Base-by-base conservation (phyloP, 768 basidiomycete genomes). In the Boletellus ananas region DNA sequence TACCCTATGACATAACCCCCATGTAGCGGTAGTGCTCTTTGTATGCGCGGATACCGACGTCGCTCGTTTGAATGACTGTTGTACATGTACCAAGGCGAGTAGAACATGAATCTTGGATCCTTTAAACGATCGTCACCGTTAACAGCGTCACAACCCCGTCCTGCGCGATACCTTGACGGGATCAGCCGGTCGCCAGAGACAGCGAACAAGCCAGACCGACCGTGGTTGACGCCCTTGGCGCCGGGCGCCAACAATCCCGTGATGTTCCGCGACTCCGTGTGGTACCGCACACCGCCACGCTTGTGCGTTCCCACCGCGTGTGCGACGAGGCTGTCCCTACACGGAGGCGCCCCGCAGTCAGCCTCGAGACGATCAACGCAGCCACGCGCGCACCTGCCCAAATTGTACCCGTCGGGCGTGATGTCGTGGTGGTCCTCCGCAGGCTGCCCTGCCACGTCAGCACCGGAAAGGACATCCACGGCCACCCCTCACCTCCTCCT, bases 121-220 rank as follows among this genome's bases (percentile, higher is more conserved):
- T 2, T 68, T 54, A 71, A 39, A 66, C 38, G 27, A 79, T 75
- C 3, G 67, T 75, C 17, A 84, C 77, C 2, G 79, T 84, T 47
- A 85, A 65, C 18, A 84, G 58, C 1, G 74, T 74, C 14, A 79
- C 76, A 31, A 77, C 70, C 38, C 83, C 83, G 58, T 84, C 83
- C 33, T 75, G 74, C 3, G 83, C 75, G 45, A 84, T 86, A 25
- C 71, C 83, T 82, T 14, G 3, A 17, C 29, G 2, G 29, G 7
- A 9, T 29, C 29, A 29, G 29, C 10, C 3, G 29, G 29, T 9
- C 29, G 10, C 29, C 23, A 25, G 23, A 25, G 9, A 9, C 1
- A 9, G 3, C 29, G 29, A 4, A 9, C 29, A 11, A 29, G 29
- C 11, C 5, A 25, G 8, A 55, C 67, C 23, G 43, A 81, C 79